Evolutionary conservation across 495 filamentous ascomycete genomes (phyloP).

Genomic region (Aspergillus nidulans): DNA sequence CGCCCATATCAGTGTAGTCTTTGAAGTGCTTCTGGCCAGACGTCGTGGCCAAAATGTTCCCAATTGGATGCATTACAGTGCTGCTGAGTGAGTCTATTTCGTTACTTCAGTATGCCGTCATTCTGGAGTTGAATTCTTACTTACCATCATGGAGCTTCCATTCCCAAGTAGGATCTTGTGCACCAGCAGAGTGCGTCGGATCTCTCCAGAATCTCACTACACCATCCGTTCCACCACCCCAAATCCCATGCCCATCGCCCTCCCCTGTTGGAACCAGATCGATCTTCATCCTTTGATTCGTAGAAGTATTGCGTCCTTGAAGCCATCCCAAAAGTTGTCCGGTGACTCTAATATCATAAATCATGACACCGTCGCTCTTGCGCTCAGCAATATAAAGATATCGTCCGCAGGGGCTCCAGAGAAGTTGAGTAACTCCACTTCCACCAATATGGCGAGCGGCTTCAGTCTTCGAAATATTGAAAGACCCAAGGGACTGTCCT

Average conservation of each 20-base stretch:
- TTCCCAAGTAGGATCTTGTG: slow-evolving; percentile 50
- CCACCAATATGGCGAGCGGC: slow-evolving; percentile 50
- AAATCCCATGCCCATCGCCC: slow-evolving; percentile 63
- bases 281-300: slow-evolving; percentile 74
- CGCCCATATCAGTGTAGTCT: slow-evolving; percentile 14
- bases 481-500: slow-evolving; percentile 65
- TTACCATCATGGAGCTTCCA: slow-evolving; percentile 55
- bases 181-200: slow-evolving; percentile 50
- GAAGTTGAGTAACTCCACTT: slow-evolving; percentile 65
- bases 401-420: slow-evolving; percentile 80
- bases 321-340: slow-evolving; percentile 66
- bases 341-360: slow-evolving; percentile 80
- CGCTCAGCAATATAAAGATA: slow-evolving; percentile 89
- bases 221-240: slow-evolving; percentile 82
- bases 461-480: slow-evolving; percentile 42
- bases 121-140: not conserved
- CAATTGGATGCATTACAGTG: slow-evolving; percentile 61
- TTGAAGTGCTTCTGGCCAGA: slow-evolving; percentile 54
- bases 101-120: slow-evolving; percentile 9
- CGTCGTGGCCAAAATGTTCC: slow-evolving; percentile 68
- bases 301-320: slow-evolving; percentile 61
- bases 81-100: slow-evolving; percentile 53
- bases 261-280: slow-evolving; percentile 53
- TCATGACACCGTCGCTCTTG: slow-evolving; percentile 62
- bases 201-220: slow-evolving; percentile 71